Percentiles rank a stretch among this genome's conserved stretches.
Conservation (phyloP, 768 basidiomycete genomes). For the Leccinum aurantiacum region DNA sequence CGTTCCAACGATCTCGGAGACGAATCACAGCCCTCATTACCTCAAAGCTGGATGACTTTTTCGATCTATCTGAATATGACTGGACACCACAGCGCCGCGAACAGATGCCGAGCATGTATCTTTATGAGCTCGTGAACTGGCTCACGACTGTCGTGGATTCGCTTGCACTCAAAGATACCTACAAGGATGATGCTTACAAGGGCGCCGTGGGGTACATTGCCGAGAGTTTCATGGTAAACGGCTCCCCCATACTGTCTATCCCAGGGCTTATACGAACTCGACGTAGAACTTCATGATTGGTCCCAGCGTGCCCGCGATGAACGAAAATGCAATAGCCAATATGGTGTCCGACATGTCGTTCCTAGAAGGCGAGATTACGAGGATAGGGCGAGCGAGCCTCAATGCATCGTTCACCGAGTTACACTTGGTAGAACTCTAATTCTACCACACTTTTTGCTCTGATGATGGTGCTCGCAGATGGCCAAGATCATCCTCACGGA, state of each 20-base stretch:
- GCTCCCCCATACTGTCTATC: neutral
- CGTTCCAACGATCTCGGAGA: slow-evolving; percentile 64
- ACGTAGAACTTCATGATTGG: slow-evolving; percentile 75
- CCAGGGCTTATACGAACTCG: slow-evolving; percentile 6
- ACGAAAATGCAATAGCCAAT: slow-evolving; percentile 87
- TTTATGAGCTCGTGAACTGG: slow-evolving; percentile 95
- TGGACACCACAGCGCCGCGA: slow-evolving; percentile 79
- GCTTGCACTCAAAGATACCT: slow-evolving; percentile 74
- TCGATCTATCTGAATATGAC: slow-evolving; percentile 92
- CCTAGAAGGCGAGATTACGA: slow-evolving; percentile 81
- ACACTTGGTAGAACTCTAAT: slow-evolving; percentile 54
- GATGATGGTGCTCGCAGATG: slow-evolving; percentile 43
- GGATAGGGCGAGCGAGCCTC: slow-evolving; percentile 71
- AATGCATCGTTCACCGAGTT: slow-evolving; percentile 76
- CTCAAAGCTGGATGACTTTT: slow-evolving; percentile 93
- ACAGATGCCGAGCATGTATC: slow-evolving; percentile 85
- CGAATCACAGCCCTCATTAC: slow-evolving; percentile 83
- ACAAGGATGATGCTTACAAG: slow-evolving; percentile 89
- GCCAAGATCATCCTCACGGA: slow-evolving; percentile 71
- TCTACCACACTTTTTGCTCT: neutral
- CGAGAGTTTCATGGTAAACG: slow-evolving; percentile 79
- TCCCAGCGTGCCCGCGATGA: slow-evolving; percentile 72
- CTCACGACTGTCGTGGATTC: slow-evolving; percentile 94
- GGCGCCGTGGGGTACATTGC: slow-evolving; percentile 88
- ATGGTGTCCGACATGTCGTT: slow-evolving; percentile 85